phyloP scores from a whole-genome alignment of 306 rosid species.

The Hippophae gyantsensis region DNA sequence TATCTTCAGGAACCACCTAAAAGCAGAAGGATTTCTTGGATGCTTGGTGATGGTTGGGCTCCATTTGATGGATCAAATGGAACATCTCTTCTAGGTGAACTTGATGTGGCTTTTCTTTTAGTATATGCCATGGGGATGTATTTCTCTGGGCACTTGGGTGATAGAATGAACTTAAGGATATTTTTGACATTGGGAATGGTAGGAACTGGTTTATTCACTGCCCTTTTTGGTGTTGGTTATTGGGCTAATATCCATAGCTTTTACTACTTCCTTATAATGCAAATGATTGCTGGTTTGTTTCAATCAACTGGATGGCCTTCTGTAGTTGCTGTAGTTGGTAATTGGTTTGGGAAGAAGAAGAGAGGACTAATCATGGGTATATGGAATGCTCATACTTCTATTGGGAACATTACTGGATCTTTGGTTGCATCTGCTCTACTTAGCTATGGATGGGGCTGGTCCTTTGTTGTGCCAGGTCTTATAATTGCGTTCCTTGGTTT shows the following conservation, averaged over 20 bases:
- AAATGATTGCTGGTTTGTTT: constrained; percentile 86
- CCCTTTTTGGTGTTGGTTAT: constrained; percentile 69
- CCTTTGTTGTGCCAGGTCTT: constrained; percentile 74
- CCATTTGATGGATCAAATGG: constrained; percentile 79
- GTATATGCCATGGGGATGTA: constrained; percentile 89
- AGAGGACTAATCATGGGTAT: constrained; percentile 97
- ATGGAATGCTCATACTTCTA: constrained; percentile 97
- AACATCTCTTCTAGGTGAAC: constrained; percentile 71
- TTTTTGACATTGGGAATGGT: constrained; percentile 84
- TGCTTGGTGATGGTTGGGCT: constrained; percentile 72
- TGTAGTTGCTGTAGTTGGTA: constrained; percentile 85
- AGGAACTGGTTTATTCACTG: constrained; percentile 84
- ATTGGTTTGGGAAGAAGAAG: constrained; percentile 95
- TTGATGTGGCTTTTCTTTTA: constrained; percentile 87
- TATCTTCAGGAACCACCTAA: constrained; percentile 17
- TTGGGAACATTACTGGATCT: constrained; percentile 91
- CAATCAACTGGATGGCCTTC: constrained; percentile 99
- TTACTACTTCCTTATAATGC: constrained; percentile 54
- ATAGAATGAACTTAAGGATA: constrained; percentile 64
- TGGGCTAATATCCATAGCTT: constrained; percentile 76
- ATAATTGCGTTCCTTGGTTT: constrained; percentile 52
- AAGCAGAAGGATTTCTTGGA: constrained; percentile 23
- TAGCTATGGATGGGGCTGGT: constrained; percentile 97
- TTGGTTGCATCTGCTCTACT: constrained; percentile 75
- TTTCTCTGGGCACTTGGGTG: constrained; percentile 93